These are phyloP conservation scores for Penicillium sp. DNA, from an alignment of 2,329 filamentous ascomycete species.

Conservation along the genomic window DNA sequence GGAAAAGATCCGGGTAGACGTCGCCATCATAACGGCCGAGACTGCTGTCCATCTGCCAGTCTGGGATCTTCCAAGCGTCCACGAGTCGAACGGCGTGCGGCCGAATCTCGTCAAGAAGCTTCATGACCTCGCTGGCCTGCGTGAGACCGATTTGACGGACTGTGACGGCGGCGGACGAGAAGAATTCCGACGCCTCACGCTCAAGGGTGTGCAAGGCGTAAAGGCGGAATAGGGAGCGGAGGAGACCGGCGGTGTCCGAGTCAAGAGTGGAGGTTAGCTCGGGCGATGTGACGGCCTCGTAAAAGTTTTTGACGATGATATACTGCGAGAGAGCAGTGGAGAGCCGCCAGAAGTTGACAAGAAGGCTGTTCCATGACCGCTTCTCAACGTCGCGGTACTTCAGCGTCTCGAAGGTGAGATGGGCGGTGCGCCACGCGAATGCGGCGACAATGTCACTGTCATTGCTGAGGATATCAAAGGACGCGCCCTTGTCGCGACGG, in stretches of 20 bases:
- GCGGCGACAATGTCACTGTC: constrained; percentile 74
- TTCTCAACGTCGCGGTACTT: constrained; percentile 77
- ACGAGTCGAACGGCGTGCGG: constrained; percentile 75
- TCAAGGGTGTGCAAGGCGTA: constrained; percentile 70
- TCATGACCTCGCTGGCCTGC: constrained; percentile 70
- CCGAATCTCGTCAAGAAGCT: constrained; percentile 71
- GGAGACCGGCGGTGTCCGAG: constrained; percentile 59
- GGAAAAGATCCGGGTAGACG: constrained; percentile 79
- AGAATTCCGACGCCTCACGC: constrained; percentile 73
- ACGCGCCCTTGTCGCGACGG: constrained; percentile 71
- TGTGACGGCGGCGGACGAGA: constrained; percentile 70
- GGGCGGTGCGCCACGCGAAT: constrained; percentile 76
- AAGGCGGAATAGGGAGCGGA: constrained; percentile 71
- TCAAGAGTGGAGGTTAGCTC: constrained; percentile 61
- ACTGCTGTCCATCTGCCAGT: constrained; percentile 76
- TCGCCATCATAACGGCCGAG: constrained; percentile 73
- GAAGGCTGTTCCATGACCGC: constrained; percentile 75
- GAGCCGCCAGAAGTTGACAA: constrained; percentile 79
- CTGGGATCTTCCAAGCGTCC: constrained; percentile 76
- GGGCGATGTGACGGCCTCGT: constrained; percentile 66
- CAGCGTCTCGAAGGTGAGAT: constrained; percentile 75
- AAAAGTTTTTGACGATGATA: constrained; percentile 79
- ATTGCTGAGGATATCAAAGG: constrained; percentile 73
- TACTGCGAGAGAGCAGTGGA: constrained; percentile 78
- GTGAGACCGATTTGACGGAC: constrained; percentile 74